A percentile compares a stretch with the other conserved stretches of the same genome.
Evolutionary conservation across 805 yeast genomes (phyloP).

Genomic region (Cyberlindnera amylophila): DNA sequence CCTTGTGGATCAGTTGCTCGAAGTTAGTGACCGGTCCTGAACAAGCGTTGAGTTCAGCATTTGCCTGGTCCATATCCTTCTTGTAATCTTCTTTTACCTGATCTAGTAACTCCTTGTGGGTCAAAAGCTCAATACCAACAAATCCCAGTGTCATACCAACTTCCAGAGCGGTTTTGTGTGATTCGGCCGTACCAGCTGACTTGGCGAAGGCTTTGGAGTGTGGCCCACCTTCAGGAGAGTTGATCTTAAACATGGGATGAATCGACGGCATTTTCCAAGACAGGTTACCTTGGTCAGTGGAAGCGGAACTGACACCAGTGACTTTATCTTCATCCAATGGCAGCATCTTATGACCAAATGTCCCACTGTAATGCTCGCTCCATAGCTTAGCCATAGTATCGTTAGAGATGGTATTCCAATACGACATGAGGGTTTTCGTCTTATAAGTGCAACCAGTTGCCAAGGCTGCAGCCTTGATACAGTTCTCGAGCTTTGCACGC

Average conservation of each 20-base stretch:
- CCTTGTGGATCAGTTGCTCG: too few relatives aligned
- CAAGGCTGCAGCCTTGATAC: slow-evolving; percentile 11
- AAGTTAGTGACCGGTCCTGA: too few relatives aligned
- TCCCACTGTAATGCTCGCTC: background rate
- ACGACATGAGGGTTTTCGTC: slow-evolving; percentile 6
- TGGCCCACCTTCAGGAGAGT: slow-evolving; percentile 3
- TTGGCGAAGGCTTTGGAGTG: slow-evolving; percentile 10
- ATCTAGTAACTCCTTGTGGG: slow-evolving; percentile 3
- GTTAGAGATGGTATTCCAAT: slow-evolving; percentile 9
- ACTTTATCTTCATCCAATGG: slow-evolving; percentile 3
- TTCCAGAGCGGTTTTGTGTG: slow-evolving; percentile 6
- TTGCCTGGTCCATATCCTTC: slow-evolving; percentile 2
- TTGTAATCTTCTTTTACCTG: slow-evolving; percentile 6
- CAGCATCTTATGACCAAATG: slow-evolving; percentile 4
- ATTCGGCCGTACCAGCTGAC: slow-evolving; percentile 3
- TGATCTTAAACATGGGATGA: slow-evolving; percentile 7
- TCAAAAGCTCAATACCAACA: slow-evolving; percentile 6
- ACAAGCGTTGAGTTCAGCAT: background rate
- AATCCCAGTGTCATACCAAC: slow-evolving; percentile 7
- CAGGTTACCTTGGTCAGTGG: slow-evolving; percentile 10
- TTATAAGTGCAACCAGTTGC: slow-evolving; percentile 12
- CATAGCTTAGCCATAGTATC: slow-evolving; percentile 1
- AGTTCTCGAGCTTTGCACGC: slow-evolving; percentile 5
- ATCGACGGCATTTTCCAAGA: slow-evolving; percentile 9
- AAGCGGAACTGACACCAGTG: slow-evolving; percentile 3